phyloP scores from a whole-genome alignment of 192 early-diverging fungal genomes.

The Coemansia sp. region DNA sequence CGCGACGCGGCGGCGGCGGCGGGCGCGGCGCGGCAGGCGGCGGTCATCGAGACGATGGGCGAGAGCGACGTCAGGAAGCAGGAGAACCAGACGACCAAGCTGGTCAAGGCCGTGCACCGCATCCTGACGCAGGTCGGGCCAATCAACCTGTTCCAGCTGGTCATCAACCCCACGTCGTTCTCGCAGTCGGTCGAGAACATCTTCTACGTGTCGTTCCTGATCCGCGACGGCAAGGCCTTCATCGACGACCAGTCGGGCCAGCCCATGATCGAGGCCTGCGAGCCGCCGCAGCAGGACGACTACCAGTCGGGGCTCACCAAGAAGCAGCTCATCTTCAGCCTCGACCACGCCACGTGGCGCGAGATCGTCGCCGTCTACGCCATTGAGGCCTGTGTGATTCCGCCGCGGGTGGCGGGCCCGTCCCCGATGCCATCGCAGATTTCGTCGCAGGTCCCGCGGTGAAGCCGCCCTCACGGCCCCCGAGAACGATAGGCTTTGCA shows the following conservation, averaged over 20 bases:
- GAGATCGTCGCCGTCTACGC: conserved; percentile 63
- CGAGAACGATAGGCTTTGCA: too few relatives aligned
- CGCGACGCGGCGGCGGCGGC: not conserved
- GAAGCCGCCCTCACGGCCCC: too few relatives aligned
- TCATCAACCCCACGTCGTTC: conserved; percentile 87
- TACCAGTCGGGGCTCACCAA: conserved; percentile 62
- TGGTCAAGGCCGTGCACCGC: conserved; percentile 65
- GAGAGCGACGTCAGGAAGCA: conserved; percentile 71
- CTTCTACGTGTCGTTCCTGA: conserved; percentile 94
- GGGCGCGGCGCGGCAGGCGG: conserved; percentile 5
- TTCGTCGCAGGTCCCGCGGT: conserved; percentile 19
- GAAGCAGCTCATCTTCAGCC: conserved; percentile 74
- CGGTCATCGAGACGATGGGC: conserved; percentile 53
- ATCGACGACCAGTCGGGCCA: conserved; percentile 71
- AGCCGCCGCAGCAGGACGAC: conserved; percentile 67
- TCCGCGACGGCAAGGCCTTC: conserved; percentile 74
- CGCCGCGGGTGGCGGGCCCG: conserved; percentile 25
- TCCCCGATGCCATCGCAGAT: conserved; percentile 23
- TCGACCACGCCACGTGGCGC: conserved; percentile 66
- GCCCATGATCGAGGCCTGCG: conserved; percentile 60
- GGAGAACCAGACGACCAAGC: conserved; percentile 82
- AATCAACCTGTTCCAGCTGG: conserved; percentile 77
- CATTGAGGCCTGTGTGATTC: conserved; percentile 61
- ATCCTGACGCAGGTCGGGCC: conserved; percentile 57
- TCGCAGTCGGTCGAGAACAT: conserved; percentile 94